Percentiles rank a stretch among this genome's conserved stretches.
Conservation (phyloP, 2,329 filamentous ascomycete genomes). For the Exophiala aquamarina region DNA sequence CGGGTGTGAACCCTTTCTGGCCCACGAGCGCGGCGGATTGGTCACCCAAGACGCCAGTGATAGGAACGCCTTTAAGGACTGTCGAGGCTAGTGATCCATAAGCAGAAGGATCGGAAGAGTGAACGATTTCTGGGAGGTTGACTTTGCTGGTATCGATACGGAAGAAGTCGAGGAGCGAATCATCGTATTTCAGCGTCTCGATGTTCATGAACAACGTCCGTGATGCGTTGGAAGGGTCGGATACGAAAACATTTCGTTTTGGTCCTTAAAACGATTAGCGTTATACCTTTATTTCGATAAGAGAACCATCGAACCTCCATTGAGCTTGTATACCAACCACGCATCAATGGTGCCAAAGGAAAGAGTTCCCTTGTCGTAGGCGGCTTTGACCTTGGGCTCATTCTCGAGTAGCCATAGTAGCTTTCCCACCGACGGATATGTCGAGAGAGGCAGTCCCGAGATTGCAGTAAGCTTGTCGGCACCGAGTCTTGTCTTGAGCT, state of each 20-base stretch:
- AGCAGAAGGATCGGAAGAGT: slow-evolving; percentile 70
- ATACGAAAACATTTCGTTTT: slow-evolving; percentile 70
- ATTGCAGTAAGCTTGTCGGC: slow-evolving; percentile 68
- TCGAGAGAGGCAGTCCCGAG: slow-evolving; percentile 81
- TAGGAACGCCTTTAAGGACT: slow-evolving; percentile 66
- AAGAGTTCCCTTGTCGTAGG: slow-evolving; percentile 73
- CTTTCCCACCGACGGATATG: slow-evolving; percentile 84
- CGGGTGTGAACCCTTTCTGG: slow-evolving; percentile 78
- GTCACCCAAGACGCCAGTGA: slow-evolving; percentile 83
- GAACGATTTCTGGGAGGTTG: slow-evolving; percentile 76
- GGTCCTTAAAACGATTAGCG: slow-evolving; percentile 30
- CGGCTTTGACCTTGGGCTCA: slow-evolving; percentile 65
- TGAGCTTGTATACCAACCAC: slow-evolving; percentile 81
- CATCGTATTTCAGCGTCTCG: slow-evolving; percentile 75
- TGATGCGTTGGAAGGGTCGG: slow-evolving; percentile 84
- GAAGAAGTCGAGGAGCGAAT: slow-evolving; percentile 75
- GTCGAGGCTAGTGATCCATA: slow-evolving; percentile 70
- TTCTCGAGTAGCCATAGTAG: slow-evolving; percentile 79
- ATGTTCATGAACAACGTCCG: slow-evolving; percentile 96
- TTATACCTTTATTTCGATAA: background rate
- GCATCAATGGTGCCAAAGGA: slow-evolving; percentile 86
- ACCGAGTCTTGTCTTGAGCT: slow-evolving; percentile 67
- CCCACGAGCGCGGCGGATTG: slow-evolving; percentile 85
- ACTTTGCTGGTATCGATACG: slow-evolving; percentile 71
- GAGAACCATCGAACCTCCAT: slow-evolving; percentile 56